A percentile compares a stretch with the other conserved stretches of the same genome.
These are phyloP conservation scores for Malassezia dermatis DNA, from an alignment of 1,284 basidiomycete genomes.

Conservation along the genomic window DNA sequence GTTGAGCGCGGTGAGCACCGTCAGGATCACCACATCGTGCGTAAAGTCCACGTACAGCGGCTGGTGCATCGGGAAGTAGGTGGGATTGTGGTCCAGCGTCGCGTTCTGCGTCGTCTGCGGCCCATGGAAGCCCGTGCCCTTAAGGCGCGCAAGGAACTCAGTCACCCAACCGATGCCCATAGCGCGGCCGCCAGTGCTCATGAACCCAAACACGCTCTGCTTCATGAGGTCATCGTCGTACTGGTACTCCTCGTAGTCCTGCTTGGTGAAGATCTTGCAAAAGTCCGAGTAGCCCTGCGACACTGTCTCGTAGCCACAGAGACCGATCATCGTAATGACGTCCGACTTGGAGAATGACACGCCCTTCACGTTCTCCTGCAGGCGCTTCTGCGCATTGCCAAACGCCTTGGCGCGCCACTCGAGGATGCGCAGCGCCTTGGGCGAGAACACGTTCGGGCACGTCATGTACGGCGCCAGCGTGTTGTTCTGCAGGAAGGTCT, in stretches of 20 bases:
- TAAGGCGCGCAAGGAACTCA: slow-evolving; percentile 39
- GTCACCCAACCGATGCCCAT: slow-evolving; percentile 70
- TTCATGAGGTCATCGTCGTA: slow-evolving; percentile 54
- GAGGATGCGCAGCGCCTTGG: slow-evolving; percentile 49
- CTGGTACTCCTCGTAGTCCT: slow-evolving; percentile 72
- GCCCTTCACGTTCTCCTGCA: slow-evolving; percentile 28
- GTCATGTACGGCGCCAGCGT: slow-evolving; percentile 67
- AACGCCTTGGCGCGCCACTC: background rate
- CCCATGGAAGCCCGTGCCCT: slow-evolving; percentile 19
- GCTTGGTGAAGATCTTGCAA: slow-evolving; percentile 74
- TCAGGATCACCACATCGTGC: slow-evolving; percentile 33
- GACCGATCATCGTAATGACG: slow-evolving; percentile 33
- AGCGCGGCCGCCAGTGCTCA: slow-evolving; percentile 67
- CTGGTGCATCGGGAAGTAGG: slow-evolving; percentile 38
- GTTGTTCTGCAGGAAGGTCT: slow-evolving; percentile 50
- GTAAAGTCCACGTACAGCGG: slow-evolving; percentile 37
- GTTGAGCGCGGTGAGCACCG: slow-evolving; percentile 38
- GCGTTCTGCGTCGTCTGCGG: slow-evolving; percentile 33
- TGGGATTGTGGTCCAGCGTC: slow-evolving; percentile 23
- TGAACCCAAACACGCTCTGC: slow-evolving; percentile 59
- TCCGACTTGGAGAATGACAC: slow-evolving; percentile 49
- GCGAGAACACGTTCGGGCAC: slow-evolving; percentile 52
- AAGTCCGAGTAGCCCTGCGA: slow-evolving; percentile 52
- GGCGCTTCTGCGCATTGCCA: slow-evolving; percentile 18
- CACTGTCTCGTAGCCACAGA: slow-evolving; percentile 48